phyloP scores from a whole-genome alignment of 352 stramenopile genomes.

The Phytophthora ramorum region DNA sequence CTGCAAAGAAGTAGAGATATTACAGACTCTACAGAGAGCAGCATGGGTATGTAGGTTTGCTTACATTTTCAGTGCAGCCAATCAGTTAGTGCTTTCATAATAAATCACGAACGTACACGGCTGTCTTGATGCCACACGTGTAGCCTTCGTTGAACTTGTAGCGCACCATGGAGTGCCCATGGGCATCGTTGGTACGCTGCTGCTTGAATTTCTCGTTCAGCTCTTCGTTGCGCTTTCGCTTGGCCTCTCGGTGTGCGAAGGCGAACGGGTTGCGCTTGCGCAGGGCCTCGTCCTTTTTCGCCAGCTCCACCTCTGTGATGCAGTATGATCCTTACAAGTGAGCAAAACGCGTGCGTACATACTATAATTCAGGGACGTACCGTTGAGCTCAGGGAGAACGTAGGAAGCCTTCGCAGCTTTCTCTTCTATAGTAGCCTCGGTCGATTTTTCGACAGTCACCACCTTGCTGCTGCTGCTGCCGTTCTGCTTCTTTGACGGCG shows the following conservation, averaged over 20 bases:
- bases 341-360: constrained; percentile 6
- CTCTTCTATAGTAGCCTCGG: constrained; percentile 32
- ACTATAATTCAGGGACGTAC: constrained; percentile 33
- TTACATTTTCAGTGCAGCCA: constrained; percentile 16
- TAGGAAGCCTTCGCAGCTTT: constrained; percentile 47
- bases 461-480: constrained; percentile 10
- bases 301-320: constrained; percentile 58
- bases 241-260: constrained; percentile 82
- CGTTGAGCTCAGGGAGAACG: constrained; percentile 59
- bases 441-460: constrained; percentile 7
- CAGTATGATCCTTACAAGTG: constrained; percentile 11
- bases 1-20: constrained; percentile 31
- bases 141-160: constrained; percentile 94
- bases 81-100: constrained; percentile 49
- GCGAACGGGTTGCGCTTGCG: constrained; percentile 82
- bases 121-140: constrained; percentile 90
- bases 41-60: not conserved
- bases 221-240: constrained; percentile 72
- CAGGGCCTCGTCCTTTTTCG: constrained; percentile 65
- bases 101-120: constrained; percentile 89
- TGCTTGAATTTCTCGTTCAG: constrained; percentile 50
- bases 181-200: constrained; percentile 21
- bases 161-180: constrained; percentile 58
- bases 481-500: constrained; percentile 12
- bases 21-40: too few relatives aligned